Conservation (phyloP, 148 eudicot genomes). For the Drosera capensis region DNA sequence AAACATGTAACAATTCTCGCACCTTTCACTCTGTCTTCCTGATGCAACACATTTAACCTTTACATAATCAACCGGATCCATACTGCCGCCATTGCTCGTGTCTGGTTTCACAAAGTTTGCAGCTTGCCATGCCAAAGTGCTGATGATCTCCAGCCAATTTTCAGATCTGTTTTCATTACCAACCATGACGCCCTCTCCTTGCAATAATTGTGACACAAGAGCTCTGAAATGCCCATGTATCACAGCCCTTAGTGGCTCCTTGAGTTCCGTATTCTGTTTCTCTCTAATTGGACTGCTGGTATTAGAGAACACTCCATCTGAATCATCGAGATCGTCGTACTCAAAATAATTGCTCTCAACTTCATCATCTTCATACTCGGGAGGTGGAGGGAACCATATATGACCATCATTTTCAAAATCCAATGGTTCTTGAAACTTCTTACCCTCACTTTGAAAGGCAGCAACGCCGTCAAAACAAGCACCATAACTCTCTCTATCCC, state of each 20-base stretch:
- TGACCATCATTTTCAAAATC: conserved; percentile 61
- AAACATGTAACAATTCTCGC: conserved; percentile 1
- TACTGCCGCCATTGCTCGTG: conserved; percentile 89
- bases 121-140: conserved; percentile 85
- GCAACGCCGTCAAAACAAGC: conserved; percentile 25
- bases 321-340: conserved; percentile 76
- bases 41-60: conserved; percentile 88
- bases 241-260: conserved; percentile 41
- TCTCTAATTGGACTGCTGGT: conserved; percentile 29
- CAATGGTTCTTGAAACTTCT: conserved; percentile 33
- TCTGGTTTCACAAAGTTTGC: conserved; percentile 90
- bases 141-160: conserved; percentile 71
- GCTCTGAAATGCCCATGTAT: conserved; percentile 88
- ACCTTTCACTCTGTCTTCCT: conserved; percentile 82
- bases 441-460: conserved; percentile 15
- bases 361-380: conserved; percentile 61
- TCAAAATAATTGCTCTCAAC: conserved; percentile 39
- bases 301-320: conserved; percentile 32
- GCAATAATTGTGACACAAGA: conserved; percentile 80
- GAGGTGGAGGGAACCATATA: conserved; percentile 87
- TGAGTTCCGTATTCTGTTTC: conserved; percentile 30
- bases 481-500: conserved; percentile 20
- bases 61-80: conserved; percentile 91
- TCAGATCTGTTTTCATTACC: conserved; percentile 29
- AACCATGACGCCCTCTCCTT: conserved; percentile 47